Percentiles rank a stretch among this genome's conserved stretches.
These are phyloP conservation scores for Boletus albobrunnescens DNA, from an alignment of 1,284 basidiomycete genomes.

Conservation along the genomic window DNA sequence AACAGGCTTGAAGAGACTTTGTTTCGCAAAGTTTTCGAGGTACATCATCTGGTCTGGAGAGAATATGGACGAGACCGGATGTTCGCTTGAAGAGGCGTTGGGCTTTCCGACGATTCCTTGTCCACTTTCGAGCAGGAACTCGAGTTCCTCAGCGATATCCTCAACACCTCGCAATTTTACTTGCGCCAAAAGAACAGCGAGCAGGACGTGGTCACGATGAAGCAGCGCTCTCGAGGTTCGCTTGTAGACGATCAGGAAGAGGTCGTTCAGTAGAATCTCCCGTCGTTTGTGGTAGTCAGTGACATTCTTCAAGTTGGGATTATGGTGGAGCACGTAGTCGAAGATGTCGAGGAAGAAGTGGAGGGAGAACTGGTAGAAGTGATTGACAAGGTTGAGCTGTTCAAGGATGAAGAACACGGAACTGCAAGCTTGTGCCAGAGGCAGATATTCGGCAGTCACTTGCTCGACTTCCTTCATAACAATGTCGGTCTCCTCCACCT, in stretches of 20 bases:
- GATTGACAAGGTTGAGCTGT: constrained; percentile 89
- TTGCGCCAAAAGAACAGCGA: constrained; percentile 87
- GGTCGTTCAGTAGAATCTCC: constrained; percentile 82
- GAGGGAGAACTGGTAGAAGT: constrained; percentile 99
- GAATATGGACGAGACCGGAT: constrained; percentile 47
- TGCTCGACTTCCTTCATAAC: constrained; percentile 96
- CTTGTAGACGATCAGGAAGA: constrained; percentile 88
- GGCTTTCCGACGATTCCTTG: constrained; percentile 55
- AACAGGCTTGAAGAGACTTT: constrained; percentile 76
- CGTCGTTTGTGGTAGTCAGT: constrained; percentile 74
- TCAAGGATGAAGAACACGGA: constrained; percentile 97
- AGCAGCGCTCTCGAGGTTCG: constrained; percentile 89
- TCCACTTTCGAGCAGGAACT: constrained; percentile 86
- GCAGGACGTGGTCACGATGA: constrained; percentile 88
- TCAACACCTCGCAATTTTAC: constrained; percentile 81
- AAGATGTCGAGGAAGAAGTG: constrained; percentile 99
- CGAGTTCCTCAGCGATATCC: constrained; percentile 80
- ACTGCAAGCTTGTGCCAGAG: constrained; percentile 94
- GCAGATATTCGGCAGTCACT: constrained; percentile 92
- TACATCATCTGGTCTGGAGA: constrained; percentile 67
- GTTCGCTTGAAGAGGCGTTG: constrained; percentile 34
- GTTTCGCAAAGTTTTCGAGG: constrained; percentile 64
- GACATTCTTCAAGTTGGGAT: constrained; percentile 82
- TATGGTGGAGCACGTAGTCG: constrained; percentile 88
- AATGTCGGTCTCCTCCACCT: constrained; percentile 96